These are phyloP conservation scores for Acanthamoeba healyi DNA, from an alignment of 208 protist species.

Conservation along the genomic window DNA sequence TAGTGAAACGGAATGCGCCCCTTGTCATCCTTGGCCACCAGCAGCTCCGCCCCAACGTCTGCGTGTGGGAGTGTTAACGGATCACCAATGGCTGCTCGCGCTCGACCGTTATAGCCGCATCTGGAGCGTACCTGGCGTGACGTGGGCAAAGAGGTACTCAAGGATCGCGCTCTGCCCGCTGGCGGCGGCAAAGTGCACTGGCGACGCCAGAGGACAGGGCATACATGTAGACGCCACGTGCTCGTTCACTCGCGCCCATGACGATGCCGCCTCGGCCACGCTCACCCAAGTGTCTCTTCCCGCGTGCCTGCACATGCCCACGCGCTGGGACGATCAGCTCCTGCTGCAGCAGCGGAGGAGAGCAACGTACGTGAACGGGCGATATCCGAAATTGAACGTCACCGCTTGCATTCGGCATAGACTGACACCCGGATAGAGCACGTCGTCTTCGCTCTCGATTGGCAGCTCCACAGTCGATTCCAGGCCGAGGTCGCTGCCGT, in stretches of 20 bases:
- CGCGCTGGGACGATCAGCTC: neutral
- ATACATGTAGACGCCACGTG: neutral
- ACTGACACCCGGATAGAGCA: neutral
- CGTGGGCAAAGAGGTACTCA: neutral
- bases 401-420: neutral
- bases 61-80: neutral
- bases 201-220: neutral
- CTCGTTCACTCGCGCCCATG: neutral
- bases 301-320: neutral
- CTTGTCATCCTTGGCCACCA: neutral
- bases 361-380: neutral
- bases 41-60: neutral
- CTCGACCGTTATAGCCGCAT: no score
- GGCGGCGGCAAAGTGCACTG: neutral
- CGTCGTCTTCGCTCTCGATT: slow-evolving; percentile 24
- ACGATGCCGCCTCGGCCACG: neutral
- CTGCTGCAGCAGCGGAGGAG: neutral
- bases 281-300: neutral
- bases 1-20: slow-evolving; percentile 4
- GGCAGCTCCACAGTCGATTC: neutral
- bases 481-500: slow-evolving; percentile 17
- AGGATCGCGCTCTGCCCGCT: neutral
- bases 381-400: neutral
- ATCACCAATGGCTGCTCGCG: neutral
- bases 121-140: neutral